Percentiles rank a stretch among this genome's conserved stretches.
Conservation (phyloP, 805 yeast species). For the Clavispora vitiphila region DNA sequence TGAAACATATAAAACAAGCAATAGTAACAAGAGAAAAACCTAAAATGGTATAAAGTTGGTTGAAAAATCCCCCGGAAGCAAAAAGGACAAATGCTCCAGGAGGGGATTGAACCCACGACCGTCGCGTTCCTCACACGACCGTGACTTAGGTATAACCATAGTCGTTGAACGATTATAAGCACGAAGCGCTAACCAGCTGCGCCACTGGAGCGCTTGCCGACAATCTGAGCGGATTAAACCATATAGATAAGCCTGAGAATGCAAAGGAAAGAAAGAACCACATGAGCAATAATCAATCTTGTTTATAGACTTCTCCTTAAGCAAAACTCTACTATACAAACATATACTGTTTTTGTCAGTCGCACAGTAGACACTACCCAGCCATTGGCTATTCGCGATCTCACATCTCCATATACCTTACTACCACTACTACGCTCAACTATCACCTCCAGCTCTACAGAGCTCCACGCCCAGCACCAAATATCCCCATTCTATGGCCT, state of each 20-base stretch:
- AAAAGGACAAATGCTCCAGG: constrained; percentile 45
- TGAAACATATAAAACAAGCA: too few species aligned
- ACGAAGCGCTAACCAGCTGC: constrained; percentile 53
- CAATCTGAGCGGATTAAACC: not conserved
- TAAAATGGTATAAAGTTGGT: not conserved
- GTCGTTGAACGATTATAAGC: constrained; percentile 41
- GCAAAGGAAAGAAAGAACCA: too few species aligned
- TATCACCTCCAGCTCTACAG: too few species aligned
- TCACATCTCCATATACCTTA: not conserved
- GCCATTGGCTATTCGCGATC: not conserved
- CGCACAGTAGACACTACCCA: not conserved
- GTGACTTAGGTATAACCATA: constrained; percentile 44
- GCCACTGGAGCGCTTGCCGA: constrained; percentile 40
- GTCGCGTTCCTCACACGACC: constrained; percentile 54
- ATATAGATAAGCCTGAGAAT: not conserved
- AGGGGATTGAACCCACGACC: constrained; percentile 54
- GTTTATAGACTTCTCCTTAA: too few species aligned
- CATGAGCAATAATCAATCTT: too few species aligned
- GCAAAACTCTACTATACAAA: too few species aligned
- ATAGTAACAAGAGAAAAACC: constrained; percentile 19
- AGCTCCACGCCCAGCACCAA: too few species aligned
- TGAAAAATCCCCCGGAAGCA: constrained; percentile 1
- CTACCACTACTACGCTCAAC: not conserved
- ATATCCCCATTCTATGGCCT: not conserved
- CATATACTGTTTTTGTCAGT: too few species aligned